phyloP scores from a whole-genome alignment of 345 rosid species.

The Eucalyptus tenuipes region DNA sequence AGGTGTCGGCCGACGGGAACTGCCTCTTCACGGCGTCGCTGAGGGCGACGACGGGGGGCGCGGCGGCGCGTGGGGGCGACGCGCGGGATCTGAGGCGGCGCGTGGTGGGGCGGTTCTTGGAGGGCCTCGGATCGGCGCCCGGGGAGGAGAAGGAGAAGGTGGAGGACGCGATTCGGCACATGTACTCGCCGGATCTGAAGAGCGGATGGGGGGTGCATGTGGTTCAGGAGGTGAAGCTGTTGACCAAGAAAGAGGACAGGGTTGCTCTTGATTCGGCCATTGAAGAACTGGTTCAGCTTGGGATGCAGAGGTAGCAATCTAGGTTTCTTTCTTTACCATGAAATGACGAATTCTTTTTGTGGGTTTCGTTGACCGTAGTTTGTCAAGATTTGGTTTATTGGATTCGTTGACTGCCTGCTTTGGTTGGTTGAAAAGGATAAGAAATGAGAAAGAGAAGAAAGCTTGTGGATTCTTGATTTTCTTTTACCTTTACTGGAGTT shows the following conservation, averaged over 20 bases:
- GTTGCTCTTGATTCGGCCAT: constrained; percentile 57
- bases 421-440: neutral
- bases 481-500: neutral
- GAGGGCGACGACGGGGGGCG: constrained; percentile 42
- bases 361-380: neutral
- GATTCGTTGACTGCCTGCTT: neutral
- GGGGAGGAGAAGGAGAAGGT: constrained; percentile 32
- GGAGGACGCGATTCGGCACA: constrained; percentile 51
- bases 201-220: constrained; percentile 98
- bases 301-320: constrained; percentile 65
- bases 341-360: neutral
- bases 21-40: constrained; percentile 91
- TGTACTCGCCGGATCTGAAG: constrained; percentile 98
- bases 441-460: neutral
- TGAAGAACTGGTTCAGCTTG: constrained; percentile 71
- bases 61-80: constrained; percentile 44
- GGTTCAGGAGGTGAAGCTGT: constrained; percentile 80
- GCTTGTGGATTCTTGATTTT: neutral
- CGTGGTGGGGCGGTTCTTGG: constrained; percentile 57
- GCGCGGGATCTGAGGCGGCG: constrained; percentile 7
- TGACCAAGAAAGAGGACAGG: constrained; percentile 72
- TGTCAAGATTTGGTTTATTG: neutral
- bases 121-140: constrained; percentile 56
- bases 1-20: constrained; percentile 92
- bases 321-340: neutral